These are phyloP conservation scores for Cicer chorassanicum DNA, from an alignment of 306 rosid species.

Conservation along the genomic window DNA sequence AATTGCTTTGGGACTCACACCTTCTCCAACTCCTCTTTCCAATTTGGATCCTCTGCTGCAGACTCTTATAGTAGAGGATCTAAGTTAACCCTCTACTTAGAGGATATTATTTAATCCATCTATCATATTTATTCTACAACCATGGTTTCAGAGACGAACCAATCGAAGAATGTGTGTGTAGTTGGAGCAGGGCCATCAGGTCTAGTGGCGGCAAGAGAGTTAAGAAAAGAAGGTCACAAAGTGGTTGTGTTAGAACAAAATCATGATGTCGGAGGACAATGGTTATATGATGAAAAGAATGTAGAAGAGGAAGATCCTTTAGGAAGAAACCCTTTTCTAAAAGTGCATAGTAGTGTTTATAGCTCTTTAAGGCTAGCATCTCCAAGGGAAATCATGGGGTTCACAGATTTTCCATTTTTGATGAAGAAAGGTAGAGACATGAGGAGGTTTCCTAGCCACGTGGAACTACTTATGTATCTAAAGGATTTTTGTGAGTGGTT, in stretches of 20 bases:
- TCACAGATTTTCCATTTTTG: constrained; percentile 77
- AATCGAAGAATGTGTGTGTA: constrained; percentile 71
- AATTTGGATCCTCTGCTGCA: neutral
- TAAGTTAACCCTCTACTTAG: too few species aligned
- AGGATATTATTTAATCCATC: too few species aligned
- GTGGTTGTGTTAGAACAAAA: constrained; percentile 76
- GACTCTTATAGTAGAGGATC: too few species aligned
- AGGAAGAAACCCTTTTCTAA: constrained; percentile 59
- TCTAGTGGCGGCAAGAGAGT: constrained; percentile 83
- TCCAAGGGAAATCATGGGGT: constrained; percentile 93
- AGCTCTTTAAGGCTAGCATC: constrained; percentile 69
- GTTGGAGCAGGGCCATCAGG: constrained; percentile 95
- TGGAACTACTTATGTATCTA: constrained; percentile 66
- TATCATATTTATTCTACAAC: neutral
- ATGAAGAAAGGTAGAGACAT: constrained; percentile 77
- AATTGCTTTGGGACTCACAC: neutral
- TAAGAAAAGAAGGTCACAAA: constrained; percentile 78
- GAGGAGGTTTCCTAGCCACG: constrained; percentile 89
- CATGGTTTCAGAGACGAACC: constrained; percentile 67
- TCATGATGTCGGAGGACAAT: constrained; percentile 93
- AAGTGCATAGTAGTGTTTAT: constrained; percentile 80
- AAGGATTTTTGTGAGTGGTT: constrained; percentile 75
- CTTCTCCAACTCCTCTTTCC: neutral
- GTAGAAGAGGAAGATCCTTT: constrained; percentile 71
- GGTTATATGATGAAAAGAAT: constrained; percentile 76